Evolutionary conservation across 1,139 yeast species (phyloP).

Genomic region (Saccharomycopsis hybrid): DNA sequence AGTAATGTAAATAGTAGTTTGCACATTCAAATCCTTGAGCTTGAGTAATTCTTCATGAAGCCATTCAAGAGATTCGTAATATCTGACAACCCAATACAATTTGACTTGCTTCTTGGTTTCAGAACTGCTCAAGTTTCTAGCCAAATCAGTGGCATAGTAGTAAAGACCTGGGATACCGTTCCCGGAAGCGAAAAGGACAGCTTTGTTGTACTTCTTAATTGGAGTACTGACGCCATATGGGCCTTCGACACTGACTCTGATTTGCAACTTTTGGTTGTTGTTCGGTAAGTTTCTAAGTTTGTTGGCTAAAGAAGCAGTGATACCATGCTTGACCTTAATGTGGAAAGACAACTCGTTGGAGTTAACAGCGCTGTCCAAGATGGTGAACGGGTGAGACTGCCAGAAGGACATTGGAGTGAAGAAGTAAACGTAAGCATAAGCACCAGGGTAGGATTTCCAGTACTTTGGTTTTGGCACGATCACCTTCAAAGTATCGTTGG

Average conservation of each 20-base stretch:
- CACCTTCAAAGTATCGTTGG: conserved; percentile 36
- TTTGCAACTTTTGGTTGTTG: conserved; percentile 15
- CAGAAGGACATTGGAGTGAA: conserved; percentile 29
- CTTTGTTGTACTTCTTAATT: conserved; percentile 46
- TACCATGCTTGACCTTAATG: conserved; percentile 36
- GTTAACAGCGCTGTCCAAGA: conserved; percentile 30
- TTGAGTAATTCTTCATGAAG: conserved; percentile 41
- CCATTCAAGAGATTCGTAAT: conserved; percentile 42
- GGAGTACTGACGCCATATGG: conserved; percentile 40
- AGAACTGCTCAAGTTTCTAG: conserved; percentile 16
- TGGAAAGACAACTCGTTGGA: conserved; percentile 31
- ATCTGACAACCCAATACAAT: conserved; percentile 30
- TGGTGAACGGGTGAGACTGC: conserved; percentile 56
- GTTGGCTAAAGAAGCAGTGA: conserved; percentile 31
- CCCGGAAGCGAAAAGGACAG: conserved; percentile 60
- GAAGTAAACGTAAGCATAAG: conserved; percentile 36
- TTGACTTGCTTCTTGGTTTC: conserved; percentile 14
- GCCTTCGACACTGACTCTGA: conserved; percentile 29
- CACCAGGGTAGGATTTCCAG: conserved; percentile 34
- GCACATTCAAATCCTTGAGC: background rate
- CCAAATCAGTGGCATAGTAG: conserved; percentile 29
- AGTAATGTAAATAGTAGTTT: conserved; percentile 1
- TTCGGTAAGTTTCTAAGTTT: conserved; percentile 3
- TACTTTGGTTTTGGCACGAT: conserved; percentile 29
- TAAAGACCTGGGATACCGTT: conserved; percentile 65